Evolutionary conservation across 1,139 yeast genomes (phyloP).

Genomic region (Diutina catenulata): DNA sequence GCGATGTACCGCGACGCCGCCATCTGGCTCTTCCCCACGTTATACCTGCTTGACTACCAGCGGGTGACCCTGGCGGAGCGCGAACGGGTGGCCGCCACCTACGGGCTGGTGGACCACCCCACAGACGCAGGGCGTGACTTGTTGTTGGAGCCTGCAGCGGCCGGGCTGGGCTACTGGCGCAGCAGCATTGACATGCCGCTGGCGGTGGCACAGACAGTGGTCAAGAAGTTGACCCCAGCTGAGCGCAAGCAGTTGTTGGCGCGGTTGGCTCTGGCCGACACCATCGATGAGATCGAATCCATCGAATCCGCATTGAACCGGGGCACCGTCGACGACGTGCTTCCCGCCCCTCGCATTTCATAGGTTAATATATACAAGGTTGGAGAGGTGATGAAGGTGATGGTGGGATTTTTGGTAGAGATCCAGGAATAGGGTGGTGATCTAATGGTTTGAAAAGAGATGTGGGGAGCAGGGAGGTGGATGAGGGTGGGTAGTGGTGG

Average conservation of each 20-base stretch:
- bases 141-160: constrained; percentile 6
- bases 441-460: no score
- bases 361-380: no score
- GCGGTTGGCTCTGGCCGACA: constrained; percentile 49
- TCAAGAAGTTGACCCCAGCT: constrained; percentile 37
- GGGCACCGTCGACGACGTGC: no score
- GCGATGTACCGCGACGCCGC: constrained; percentile 45
- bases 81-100: constrained; percentile 25
- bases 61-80: constrained; percentile 51
- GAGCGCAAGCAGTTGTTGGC: constrained; percentile 41
- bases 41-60: constrained; percentile 56
- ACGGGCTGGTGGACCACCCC: constrained; percentile 21
- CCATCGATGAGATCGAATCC: constrained; percentile 57
- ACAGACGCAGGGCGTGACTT: constrained; percentile 9
- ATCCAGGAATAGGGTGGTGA: no score
- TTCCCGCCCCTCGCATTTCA: no score
- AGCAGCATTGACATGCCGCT: constrained; percentile 5
- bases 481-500: no score
- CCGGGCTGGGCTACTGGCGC: constrained; percentile 8
- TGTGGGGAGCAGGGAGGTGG: no score
- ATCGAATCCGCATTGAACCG: background rate
- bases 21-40: constrained; percentile 50
- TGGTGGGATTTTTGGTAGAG: no score
- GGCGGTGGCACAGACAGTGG: constrained; percentile 11
- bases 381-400: no score